Percentiles rank a stretch among this genome's conserved stretches.
Evolutionary conservation across 495 filamentous ascomycete genomes (phyloP).

Genomic region (Tuber magnatum): DNA sequence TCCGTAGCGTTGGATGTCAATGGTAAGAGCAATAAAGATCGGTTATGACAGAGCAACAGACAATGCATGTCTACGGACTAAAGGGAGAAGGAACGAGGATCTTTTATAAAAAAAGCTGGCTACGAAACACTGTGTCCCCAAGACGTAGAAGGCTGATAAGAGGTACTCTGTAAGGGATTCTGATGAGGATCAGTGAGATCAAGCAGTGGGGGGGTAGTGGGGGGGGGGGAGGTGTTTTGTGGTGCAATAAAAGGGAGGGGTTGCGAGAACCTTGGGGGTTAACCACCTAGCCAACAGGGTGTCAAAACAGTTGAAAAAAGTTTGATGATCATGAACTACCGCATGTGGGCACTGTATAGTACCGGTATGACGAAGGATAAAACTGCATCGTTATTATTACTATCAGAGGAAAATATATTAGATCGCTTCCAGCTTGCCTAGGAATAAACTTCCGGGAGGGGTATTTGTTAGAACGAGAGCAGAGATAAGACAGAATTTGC

Average conservation of each 20-base stretch:
- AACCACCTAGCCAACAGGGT: slow-evolving; percentile 1
- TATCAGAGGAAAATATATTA: background rate
- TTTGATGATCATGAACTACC: background rate
- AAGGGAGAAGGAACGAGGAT: background rate
- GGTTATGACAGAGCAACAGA: background rate
- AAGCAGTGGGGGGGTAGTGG: background rate
- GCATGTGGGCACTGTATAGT: too few relatives aligned
- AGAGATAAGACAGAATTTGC: background rate
- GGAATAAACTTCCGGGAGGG: background rate
- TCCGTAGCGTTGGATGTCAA: background rate
- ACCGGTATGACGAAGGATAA: background rate
- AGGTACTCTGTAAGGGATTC: background rate
- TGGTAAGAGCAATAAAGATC: background rate
- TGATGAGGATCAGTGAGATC: background rate
- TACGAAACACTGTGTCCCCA: background rate
- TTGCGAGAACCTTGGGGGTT: background rate
- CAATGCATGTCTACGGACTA: background rate
- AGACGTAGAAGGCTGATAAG: background rate
- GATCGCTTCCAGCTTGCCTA: background rate
- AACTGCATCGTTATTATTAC: background rate
- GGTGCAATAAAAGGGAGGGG: background rate
- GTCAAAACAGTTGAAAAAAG: background rate
- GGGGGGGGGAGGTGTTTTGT: background rate
- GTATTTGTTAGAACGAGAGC: background rate
- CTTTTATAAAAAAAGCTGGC: background rate